Percentiles rank a stretch among this genome's conserved stretches.
Evolutionary conservation across 371 early-diverging fungal genomes (phyloP).

Genomic region (Gilbertella persicaria): DNA sequence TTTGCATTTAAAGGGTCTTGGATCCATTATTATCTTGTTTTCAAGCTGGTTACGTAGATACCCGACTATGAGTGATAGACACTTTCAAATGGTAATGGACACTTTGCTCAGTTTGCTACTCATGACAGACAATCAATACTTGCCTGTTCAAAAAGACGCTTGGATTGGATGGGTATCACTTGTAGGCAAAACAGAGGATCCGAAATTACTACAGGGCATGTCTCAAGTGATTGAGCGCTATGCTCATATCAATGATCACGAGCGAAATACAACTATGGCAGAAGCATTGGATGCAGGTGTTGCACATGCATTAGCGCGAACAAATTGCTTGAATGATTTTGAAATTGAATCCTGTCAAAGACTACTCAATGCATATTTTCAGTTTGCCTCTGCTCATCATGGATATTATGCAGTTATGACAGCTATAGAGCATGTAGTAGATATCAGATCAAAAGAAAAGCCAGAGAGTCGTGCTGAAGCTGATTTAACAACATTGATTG

Average conservation of each 20-base stretch:
- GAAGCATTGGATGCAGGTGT: slow-evolving; percentile 44
- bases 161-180: slow-evolving; percentile 44
- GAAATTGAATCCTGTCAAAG: slow-evolving; percentile 32
- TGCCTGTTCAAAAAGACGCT: slow-evolving; percentile 28
- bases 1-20: slow-evolving; percentile 2
- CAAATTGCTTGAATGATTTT: slow-evolving; percentile 39
- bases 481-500: slow-evolving; percentile 24
- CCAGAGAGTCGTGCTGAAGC: slow-evolving; percentile 36
- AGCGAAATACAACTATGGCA: slow-evolving; percentile 9
- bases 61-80: slow-evolving; percentile 8
- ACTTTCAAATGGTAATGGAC: slow-evolving; percentile 17
- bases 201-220: slow-evolving; percentile 25
- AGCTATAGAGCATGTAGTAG: slow-evolving; percentile 41
- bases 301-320: slow-evolving; percentile 42
- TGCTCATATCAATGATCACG: not conserved
- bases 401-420: slow-evolving; percentile 29
- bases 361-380: slow-evolving; percentile 27
- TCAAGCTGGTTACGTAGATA: slow-evolving; percentile 42
- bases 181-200: slow-evolving; percentile 29
- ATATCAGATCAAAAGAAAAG: slow-evolving; percentile 34
- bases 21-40: slow-evolving; percentile 26
- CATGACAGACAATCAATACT: not conserved
- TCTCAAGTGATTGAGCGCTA: slow-evolving; percentile 15
- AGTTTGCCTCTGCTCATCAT: slow-evolving; percentile 14
- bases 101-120: slow-evolving; percentile 9